These are phyloP conservation scores for Clarireedia monteithiana DNA, from an alignment of 2,329 filamentous ascomycete genomes.

Conservation along the genomic window DNA sequence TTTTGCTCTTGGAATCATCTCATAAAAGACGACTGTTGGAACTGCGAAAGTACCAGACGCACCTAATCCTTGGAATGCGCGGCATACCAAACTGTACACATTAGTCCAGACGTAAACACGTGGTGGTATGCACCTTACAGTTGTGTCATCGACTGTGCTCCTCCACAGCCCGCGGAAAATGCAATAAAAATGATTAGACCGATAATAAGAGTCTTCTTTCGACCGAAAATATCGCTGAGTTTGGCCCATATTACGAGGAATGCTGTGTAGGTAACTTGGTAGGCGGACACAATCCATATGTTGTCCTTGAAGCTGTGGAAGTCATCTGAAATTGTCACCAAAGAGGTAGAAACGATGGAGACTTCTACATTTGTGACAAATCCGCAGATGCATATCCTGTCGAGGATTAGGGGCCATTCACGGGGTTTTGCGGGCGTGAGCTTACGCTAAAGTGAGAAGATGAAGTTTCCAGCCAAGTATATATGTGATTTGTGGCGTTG, in stretches of 20 bases:
- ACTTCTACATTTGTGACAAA: neutral
- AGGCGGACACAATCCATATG: neutral
- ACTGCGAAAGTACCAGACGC: slow-evolving; percentile 35
- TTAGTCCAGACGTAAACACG: neutral
- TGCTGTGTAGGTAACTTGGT: neutral
- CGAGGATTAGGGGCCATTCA: neutral
- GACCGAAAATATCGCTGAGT: neutral
- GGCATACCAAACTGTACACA: slow-evolving; percentile 9
- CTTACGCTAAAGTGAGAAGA: neutral
- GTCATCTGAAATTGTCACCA: neutral
- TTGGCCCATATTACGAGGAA: slow-evolving; percentile 3
- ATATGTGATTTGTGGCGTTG: neutral
- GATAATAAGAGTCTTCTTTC: neutral
- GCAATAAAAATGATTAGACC: neutral
- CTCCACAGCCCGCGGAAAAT: neutral
- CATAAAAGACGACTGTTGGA: neutral
- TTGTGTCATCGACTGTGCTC: neutral
- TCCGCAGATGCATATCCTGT: slow-evolving; percentile 7
- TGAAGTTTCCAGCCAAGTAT: neutral
- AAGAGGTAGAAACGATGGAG: neutral
- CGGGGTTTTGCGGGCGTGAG: neutral
- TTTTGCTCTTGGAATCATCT: neutral
- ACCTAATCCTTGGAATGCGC: slow-evolving; percentile 36
- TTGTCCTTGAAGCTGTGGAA: neutral
- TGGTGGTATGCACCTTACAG: neutral